phyloP scores from a whole-genome alignment of 768 basidiomycete species.

The Dacryopinax spathularia region DNA sequence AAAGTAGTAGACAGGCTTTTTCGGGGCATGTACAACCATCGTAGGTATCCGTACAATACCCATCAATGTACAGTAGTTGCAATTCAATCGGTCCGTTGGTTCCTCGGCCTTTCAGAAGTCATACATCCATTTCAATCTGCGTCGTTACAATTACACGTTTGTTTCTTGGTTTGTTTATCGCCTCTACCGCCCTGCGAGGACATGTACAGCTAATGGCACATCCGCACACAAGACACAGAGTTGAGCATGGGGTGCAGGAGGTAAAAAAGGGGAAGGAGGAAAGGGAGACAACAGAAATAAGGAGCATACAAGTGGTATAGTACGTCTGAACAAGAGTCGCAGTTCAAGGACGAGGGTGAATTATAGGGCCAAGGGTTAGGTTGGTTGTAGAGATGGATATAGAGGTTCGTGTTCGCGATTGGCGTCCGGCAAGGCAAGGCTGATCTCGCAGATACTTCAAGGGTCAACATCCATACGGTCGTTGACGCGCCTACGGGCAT shows the following conservation, averaged over 20 bases:
- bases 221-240: slow-evolving; percentile 6
- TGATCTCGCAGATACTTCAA: slow-evolving; percentile 16
- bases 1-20: background rate
- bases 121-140: slow-evolving; percentile 2
- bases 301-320: slow-evolving; percentile 3
- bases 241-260: background rate
- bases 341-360: background rate
- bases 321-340: background rate
- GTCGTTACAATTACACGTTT: slow-evolving; percentile 1
- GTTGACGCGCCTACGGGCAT: slow-evolving; percentile 43
- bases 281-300: background rate
- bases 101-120: background rate
- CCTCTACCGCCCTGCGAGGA: background rate
- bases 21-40: slow-evolving; percentile 2
- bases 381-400: background rate
- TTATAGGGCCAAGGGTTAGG: background rate
- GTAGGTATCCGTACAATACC: background rate
- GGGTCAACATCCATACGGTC: slow-evolving; percentile 25
- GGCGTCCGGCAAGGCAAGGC: background rate
- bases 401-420: background rate
- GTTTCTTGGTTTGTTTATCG: slow-evolving; percentile 1
- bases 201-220: slow-evolving; percentile 3
- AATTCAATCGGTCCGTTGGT: background rate
- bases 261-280: background rate
- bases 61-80: background rate